Percentiles rank a stretch among this genome's conserved stretches.
These are phyloP conservation scores for Rhodotorula babjevae DNA, from an alignment of 768 basidiomycete genomes.

Conservation along the genomic window DNA sequence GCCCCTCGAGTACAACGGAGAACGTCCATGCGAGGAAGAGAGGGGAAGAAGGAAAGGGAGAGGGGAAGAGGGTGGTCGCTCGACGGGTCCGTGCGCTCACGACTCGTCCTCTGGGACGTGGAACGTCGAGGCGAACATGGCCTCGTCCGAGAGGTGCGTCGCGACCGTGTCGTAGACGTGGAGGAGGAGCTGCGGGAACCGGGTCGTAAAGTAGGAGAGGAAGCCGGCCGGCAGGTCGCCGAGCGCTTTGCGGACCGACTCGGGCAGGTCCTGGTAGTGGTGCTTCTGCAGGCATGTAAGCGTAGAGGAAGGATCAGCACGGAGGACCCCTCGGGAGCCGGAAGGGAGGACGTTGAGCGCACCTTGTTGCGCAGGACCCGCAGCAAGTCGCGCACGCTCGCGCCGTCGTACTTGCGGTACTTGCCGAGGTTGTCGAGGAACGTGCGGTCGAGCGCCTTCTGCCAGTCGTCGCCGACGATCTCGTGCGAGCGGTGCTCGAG, in stretches of 20 bases:
- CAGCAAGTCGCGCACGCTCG: constrained; percentile 82
- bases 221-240: constrained; percentile 91
- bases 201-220: constrained; percentile 82
- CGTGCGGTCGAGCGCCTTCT: constrained; percentile 71
- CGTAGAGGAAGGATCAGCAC: neutral
- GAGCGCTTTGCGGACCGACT: constrained; percentile 78
- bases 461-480: constrained; percentile 90
- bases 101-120: constrained; percentile 26
- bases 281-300: constrained; percentile 66
- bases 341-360: constrained; percentile 38
- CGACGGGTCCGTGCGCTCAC: neutral
- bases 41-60: neutral
- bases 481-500: constrained; percentile 66
- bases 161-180: constrained; percentile 84
- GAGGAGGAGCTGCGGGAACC: constrained; percentile 85
- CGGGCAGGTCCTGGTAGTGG: constrained; percentile 94
- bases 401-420: constrained; percentile 92
- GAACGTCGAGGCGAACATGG: constrained; percentile 45
- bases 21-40: neutral
- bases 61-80: neutral
- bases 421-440: constrained; percentile 95
- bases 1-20: no score
- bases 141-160: constrained; percentile 67
- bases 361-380: constrained; percentile 94
- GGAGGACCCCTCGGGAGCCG: neutral